Percentiles rank a stretch among this genome's conserved stretches.
Evolutionary conservation across 106 monocot genomes (phyloP).

Genomic region (Dioscorea dumetorum): DNA sequence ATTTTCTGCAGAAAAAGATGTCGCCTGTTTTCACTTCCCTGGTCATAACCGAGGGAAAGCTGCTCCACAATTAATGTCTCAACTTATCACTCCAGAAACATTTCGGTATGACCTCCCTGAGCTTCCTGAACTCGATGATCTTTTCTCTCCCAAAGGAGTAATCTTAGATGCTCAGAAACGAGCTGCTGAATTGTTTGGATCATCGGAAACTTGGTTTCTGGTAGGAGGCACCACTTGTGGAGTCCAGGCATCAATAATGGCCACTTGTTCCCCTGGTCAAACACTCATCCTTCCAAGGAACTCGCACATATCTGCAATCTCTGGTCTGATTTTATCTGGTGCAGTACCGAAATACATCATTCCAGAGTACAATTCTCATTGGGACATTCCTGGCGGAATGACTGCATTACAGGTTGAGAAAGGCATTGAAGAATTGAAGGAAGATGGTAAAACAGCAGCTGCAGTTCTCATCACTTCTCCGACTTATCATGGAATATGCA

Average conservation of each 20-base stretch:
- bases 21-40: slow-evolving; percentile 82
- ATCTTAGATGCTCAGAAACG: slow-evolving; percentile 64
- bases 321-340: slow-evolving; percentile 67
- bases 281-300: slow-evolving; percentile 65
- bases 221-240: slow-evolving; percentile 85
- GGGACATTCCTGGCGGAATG: slow-evolving; percentile 71
- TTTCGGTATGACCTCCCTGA: slow-evolving; percentile 77
- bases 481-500: slow-evolving; percentile 89
- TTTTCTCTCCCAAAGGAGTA: slow-evolving; percentile 73
- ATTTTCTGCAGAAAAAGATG: slow-evolving; percentile 42
- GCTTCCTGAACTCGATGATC: slow-evolving; percentile 70
- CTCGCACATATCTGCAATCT: slow-evolving; percentile 67
- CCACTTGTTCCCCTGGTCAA: slow-evolving; percentile 66
- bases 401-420: slow-evolving; percentile 46
- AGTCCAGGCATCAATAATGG: slow-evolving; percentile 82
- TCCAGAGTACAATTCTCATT: slow-evolving; percentile 53
- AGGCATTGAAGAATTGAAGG: slow-evolving; percentile 46
- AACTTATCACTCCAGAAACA: slow-evolving; percentile 26
- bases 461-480: slow-evolving; percentile 78
- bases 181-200: slow-evolving; percentile 69
- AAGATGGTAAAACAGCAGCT: slow-evolving; percentile 31
- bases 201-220: slow-evolving; percentile 80
- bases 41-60: slow-evolving; percentile 82
- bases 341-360: slow-evolving; percentile 62
- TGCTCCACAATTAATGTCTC: slow-evolving; percentile 40